Base-by-base conservation (phyloP, 306 rosid genomes). In the Lupinus albus region DNA sequence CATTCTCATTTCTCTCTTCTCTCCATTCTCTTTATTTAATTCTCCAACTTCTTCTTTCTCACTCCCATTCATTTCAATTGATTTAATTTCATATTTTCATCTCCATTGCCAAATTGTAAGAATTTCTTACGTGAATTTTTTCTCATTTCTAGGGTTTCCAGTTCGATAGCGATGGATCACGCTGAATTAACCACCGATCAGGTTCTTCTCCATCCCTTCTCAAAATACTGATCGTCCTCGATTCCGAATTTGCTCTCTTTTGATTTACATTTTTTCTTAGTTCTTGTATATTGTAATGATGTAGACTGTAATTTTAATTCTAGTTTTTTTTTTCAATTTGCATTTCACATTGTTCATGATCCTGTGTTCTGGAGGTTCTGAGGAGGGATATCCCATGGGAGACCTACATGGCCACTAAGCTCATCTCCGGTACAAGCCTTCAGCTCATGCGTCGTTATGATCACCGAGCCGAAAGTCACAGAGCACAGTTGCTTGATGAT, bases 341-440 rank as follows among this genome's bases (percentile, higher is more conserved):
- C 45, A 2, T 8, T 56, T 72, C 56, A 70, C 18, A 61, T 48
- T 63, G 20, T 17, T 38, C 58, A 64, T 61, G 48, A 57, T 41
- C 46, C 21, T 70, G 36, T 68, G 20, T 85, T 71, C 53, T 70
- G n/a, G 41, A 80, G 98, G 98, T 88, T 70, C 78, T 93, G 74
- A 84, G 75, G 41, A 88, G 94, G 76, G 98, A 93, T 80, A 93
- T 93, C 57, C 98, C 97, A 64, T 93, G 97, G 98, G 98, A 89
- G 80, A 85, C 90, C 2, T 89, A 89, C 81, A 87, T 87, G 93
- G 76, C 80, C 1, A 87, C 89, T 1, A 89, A 85, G 84, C 82
- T 87, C 52, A 89, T 87, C 81, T 76, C 89, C n/a, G 86, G 94
- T 39, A 85, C 91, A 18, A 81, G 84, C 76, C 93, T 89, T 83